These are phyloP conservation scores for Fraxinus cuspidata DNA, from an alignment of 257 asterid species.

Conservation along the genomic window DNA sequence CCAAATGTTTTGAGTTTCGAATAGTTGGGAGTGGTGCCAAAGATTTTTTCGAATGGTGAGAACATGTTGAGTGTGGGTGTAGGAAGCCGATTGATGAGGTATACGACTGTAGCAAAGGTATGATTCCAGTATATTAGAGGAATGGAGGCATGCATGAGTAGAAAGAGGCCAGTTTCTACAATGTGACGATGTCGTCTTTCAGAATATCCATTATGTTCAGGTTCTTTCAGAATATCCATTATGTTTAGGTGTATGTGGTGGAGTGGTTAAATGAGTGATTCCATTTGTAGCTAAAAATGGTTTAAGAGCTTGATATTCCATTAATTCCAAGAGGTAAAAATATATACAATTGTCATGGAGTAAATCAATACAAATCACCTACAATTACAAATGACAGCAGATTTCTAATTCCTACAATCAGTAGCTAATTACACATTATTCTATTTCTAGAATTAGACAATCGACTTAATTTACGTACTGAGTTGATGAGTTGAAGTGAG, in stretches of 20 bases:
- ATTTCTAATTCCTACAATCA: not conserved
- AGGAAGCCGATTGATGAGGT: slow-evolving; percentile 17
- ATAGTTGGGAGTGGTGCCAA: not conserved
- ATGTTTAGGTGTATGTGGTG: slow-evolving; percentile 13
- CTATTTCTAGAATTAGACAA: too few relatives aligned
- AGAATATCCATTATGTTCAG: not conserved
- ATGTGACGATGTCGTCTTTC: slow-evolving; percentile 14
- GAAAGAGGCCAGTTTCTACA: not conserved
- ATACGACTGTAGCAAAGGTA: not conserved
- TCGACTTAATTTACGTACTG: too few relatives aligned
- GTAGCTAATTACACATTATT: too few relatives aligned
- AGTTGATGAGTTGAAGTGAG: too few relatives aligned
- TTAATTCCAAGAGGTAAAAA: not conserved
- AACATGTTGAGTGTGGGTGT: not conserved
- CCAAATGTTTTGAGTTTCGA: not conserved
- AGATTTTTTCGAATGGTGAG: not conserved
- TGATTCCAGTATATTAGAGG: not conserved
- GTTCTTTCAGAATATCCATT: too few relatives aligned
- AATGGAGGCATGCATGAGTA: not conserved
- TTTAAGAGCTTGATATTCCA: not conserved
- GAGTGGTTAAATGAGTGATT: not conserved
- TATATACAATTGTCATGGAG: too few relatives aligned
- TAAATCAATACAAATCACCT: too few relatives aligned
- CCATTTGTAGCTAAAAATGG: not conserved
- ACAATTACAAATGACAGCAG: too few relatives aligned